These are phyloP conservation scores for Plectosphaerella sp. DNA, from an alignment of 2,329 filamentous ascomycete genomes.

Conservation along the genomic window DNA sequence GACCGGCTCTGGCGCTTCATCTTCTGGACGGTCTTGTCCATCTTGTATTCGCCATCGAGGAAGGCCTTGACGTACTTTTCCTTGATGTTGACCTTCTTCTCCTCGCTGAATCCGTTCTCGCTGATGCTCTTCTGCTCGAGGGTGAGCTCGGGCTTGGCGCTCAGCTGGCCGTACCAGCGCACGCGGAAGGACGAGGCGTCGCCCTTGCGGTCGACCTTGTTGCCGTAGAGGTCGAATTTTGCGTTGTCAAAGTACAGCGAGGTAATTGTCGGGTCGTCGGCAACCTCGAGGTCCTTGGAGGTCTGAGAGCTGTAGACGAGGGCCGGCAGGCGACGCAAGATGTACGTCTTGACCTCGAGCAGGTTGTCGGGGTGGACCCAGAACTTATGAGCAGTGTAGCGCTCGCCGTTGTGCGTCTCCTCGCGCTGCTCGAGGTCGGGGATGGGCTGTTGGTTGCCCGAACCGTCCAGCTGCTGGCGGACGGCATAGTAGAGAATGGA, in stretches of 20 bases:
- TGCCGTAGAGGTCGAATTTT: constrained; percentile 79
- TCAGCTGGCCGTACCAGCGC: constrained; percentile 86
- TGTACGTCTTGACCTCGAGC: constrained; percentile 93
- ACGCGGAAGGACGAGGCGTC: constrained; percentile 80
- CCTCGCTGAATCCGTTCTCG: constrained; percentile 71
- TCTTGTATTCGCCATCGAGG: constrained; percentile 79
- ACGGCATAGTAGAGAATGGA: constrained; percentile 96
- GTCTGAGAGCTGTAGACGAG: constrained; percentile 89
- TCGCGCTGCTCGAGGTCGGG: constrained; percentile 46
- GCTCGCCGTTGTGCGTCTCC: constrained; percentile 61
- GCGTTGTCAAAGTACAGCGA: constrained; percentile 94
- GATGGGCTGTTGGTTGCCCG: constrained; percentile 28
- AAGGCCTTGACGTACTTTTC: constrained; percentile 90
- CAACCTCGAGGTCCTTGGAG: constrained; percentile 75
- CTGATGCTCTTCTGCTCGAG: constrained; percentile 87
- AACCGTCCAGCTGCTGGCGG: constrained; percentile 71
- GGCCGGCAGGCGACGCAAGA: constrained; percentile 83
- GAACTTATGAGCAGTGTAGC: constrained; percentile 86
- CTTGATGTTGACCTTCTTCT: constrained; percentile 81
- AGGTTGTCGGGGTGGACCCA: constrained; percentile 97
- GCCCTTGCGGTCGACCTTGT: constrained; percentile 72
- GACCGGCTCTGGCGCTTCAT: constrained; percentile 73
- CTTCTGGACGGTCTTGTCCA: constrained; percentile 87
- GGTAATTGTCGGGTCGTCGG: constrained; percentile 84
- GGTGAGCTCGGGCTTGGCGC: constrained; percentile 71